Evolutionary conservation across 345 rosid species (phyloP).

Genomic region (Salix suchowensis): DNA sequence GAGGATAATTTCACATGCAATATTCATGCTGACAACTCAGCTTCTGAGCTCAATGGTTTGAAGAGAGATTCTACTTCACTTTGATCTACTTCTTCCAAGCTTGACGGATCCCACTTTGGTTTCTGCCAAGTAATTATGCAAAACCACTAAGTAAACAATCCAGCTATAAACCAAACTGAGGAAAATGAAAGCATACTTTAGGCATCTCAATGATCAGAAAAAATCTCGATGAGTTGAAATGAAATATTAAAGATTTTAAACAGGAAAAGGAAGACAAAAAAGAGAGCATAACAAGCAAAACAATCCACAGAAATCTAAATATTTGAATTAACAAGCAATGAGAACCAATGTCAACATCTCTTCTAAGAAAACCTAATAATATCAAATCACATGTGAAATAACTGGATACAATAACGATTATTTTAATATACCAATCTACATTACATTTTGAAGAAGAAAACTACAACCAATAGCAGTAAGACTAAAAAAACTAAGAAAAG

Average conservation of each 20-base stretch:
- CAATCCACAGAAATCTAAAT: neutral
- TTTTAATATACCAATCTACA: neutral
- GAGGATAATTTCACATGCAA: neutral
- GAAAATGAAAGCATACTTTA: neutral
- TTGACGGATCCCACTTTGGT: constrained; percentile 76
- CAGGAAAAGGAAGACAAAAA: neutral
- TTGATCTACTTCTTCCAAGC: constrained; percentile 56
- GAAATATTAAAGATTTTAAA: neutral
- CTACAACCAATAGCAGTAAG: neutral
- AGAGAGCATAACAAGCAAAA: neutral
- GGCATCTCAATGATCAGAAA: neutral
- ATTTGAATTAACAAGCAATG: neutral
- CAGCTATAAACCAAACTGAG: neutral
- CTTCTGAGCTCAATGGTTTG: constrained; percentile 45
- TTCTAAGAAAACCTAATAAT: neutral
- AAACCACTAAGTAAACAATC: neutral
- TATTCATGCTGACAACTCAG: constrained; percentile 47
- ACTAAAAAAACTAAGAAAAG: neutral
- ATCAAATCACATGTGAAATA: neutral
- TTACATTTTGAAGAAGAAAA: neutral
- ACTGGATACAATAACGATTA: no score
- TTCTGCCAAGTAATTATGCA: constrained; percentile 44
- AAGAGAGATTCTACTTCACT: constrained; percentile 67
- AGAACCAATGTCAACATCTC: neutral
- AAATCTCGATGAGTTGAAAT: neutral